These are phyloP conservation scores for Ganoderma lingzhi DNA, from an alignment of 1,284 basidiomycete species.

Conservation along the genomic window DNA sequence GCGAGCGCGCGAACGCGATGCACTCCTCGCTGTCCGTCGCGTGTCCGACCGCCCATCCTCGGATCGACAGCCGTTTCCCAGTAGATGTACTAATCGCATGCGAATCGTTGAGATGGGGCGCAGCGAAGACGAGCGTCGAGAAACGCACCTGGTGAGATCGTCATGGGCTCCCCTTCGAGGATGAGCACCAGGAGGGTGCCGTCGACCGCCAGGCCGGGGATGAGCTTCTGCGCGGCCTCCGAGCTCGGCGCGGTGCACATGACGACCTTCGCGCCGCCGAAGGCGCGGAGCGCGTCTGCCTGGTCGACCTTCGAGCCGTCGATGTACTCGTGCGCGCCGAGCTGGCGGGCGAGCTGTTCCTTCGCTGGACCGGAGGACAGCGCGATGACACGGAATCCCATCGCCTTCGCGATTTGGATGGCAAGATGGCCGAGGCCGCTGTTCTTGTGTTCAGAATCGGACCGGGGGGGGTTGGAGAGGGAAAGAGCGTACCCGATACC, in stretches of 20 bases:
- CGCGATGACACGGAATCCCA: constrained; percentile 41
- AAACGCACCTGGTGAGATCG: constrained; percentile 20
- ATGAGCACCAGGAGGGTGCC: constrained; percentile 37
- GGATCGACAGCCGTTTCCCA: constrained; percentile 24
- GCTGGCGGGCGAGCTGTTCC: constrained; percentile 34
- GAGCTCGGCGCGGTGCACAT: constrained; percentile 38
- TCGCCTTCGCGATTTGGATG: constrained; percentile 39
- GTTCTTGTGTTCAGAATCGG: background rate
- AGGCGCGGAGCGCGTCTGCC: constrained; percentile 11
- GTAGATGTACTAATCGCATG: background rate
- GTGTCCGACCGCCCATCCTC: constrained; percentile 34
- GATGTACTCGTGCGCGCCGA: constrained; percentile 41
- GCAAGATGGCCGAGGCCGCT: constrained; percentile 44
- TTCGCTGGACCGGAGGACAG: constrained; percentile 40
- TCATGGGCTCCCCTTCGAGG: constrained; percentile 15
- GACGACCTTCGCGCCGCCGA: constrained; percentile 37
- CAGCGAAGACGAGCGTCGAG: background rate
- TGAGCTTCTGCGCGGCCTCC: constrained; percentile 28
- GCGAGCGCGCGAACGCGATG: constrained; percentile 30
- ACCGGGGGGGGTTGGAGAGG: background rate
- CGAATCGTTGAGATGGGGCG: too few relatives aligned
- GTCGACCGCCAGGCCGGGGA: constrained; percentile 33
- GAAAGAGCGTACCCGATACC: constrained; percentile 39
- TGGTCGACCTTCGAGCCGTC: constrained; percentile 38
- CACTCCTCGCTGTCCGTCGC: constrained; percentile 36